These are phyloP conservation scores for Nannochloropsis granulata DNA, from an alignment of 108 stramenopile species.

Conservation along the genomic window DNA sequence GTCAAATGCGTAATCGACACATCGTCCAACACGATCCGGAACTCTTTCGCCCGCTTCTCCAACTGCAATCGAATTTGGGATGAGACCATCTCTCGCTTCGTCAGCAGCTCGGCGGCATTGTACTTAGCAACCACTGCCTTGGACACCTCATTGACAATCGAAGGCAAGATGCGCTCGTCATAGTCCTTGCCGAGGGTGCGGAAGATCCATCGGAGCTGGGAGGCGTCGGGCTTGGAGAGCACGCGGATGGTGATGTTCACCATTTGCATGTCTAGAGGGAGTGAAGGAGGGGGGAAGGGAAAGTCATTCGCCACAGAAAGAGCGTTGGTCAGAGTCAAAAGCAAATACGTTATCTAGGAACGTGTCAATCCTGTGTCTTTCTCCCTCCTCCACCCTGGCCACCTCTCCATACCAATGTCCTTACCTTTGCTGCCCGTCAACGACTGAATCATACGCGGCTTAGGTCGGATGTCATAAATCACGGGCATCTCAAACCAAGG, in stretches of 20 bases:
- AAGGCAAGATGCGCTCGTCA: conserved; percentile 93
- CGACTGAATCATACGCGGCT: conserved; percentile 83
- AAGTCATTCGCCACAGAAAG: not conserved
- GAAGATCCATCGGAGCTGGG: conserved; percentile 81
- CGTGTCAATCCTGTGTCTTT: too few relatives aligned
- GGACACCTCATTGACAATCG: conserved; percentile 98
- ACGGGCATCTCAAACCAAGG: conserved; percentile 96
- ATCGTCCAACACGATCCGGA: conserved; percentile 79
- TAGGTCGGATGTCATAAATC: conserved; percentile 86
- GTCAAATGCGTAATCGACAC: conserved; percentile 95
- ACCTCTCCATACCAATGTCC: too few relatives aligned
- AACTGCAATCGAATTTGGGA: conserved; percentile 62
- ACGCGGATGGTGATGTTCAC: conserved; percentile 97
- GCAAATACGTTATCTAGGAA: not conserved
- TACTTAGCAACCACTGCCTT: conserved; percentile 97
- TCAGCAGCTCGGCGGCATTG: conserved; percentile 96
- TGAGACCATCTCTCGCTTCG: conserved; percentile 85
- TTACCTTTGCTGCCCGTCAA: conserved; percentile 61
- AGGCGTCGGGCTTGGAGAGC: conserved; percentile 77
- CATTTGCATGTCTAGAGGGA: conserved; percentile 82
- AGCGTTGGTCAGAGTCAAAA: not conserved
- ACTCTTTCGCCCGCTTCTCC: conserved; percentile 56
- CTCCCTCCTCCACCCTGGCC: too few relatives aligned
- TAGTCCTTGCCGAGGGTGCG: conserved; percentile 81
- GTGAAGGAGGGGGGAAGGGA: not conserved